These are phyloP conservation scores for Exophiala lecanii-corni DNA, from an alignment of 2,329 filamentous ascomycete species.

Conservation along the genomic window DNA sequence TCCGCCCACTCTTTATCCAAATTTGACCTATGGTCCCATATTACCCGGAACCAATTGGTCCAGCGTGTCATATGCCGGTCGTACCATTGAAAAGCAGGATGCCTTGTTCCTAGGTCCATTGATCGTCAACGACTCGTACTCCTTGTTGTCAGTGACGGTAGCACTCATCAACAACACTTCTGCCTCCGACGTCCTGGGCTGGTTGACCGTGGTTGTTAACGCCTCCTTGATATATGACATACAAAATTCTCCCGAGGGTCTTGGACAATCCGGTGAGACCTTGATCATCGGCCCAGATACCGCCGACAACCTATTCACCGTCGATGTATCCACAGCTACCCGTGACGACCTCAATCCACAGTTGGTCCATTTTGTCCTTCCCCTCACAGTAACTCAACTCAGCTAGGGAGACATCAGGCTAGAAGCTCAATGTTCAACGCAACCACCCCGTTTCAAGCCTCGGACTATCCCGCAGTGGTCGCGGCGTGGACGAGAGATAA, in stretches of 20 bases:
- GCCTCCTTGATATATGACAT: constrained; percentile 61
- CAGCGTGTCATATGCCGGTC: constrained; percentile 41
- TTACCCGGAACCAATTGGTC: constrained; percentile 24
- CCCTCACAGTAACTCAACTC: constrained; percentile 18
- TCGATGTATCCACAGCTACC: constrained; percentile 28
- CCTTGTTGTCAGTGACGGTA: constrained; percentile 74
- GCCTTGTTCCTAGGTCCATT: constrained; percentile 74
- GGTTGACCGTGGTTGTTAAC: constrained; percentile 74
- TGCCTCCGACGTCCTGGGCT: constrained; percentile 66
- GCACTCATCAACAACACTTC: constrained; percentile 70
- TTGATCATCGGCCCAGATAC: constrained; percentile 66
- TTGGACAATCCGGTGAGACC: constrained; percentile 65
- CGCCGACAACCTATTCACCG: constrained; percentile 60
- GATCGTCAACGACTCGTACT: constrained; percentile 65
- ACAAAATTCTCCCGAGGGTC: constrained; percentile 60
- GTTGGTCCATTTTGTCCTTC: constrained; percentile 23
- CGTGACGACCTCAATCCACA: constrained; percentile 36
- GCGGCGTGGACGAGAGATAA: constrained; percentile 54
- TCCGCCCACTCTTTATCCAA: constrained; percentile 69
- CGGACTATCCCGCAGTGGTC: constrained; percentile 59
- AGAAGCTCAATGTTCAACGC: constrained; percentile 27
- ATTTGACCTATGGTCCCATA: constrained; percentile 58
- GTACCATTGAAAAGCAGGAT: constrained; percentile 31
- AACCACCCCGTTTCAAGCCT: constrained; percentile 55
- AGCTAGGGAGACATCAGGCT: constrained; percentile 19